Evolutionary conservation across 1,139 yeast genomes (phyloP), one percentile per base, ranked within the genome.

Genomic region (Lodderomyces jiufengensis): DNA sequence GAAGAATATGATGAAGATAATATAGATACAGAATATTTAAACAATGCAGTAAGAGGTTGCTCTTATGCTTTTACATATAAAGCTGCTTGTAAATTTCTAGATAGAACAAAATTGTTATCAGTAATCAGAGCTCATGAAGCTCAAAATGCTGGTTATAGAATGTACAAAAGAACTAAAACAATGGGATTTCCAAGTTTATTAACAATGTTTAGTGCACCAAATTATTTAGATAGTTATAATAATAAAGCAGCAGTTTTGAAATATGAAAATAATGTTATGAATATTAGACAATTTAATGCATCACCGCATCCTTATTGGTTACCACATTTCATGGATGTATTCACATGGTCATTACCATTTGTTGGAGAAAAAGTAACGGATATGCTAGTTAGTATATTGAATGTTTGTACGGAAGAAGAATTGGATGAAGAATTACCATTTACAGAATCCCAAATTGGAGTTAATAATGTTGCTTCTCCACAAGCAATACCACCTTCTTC

Each of bases 301-400:
- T 81, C 92, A 27, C 95, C 96, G 7, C 97, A 92, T 61, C 98
- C 98, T 1, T 92, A 92, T 61, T 90, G 95, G 92, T 70, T 92
- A 48, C 98, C 98, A 3, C 90, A 90, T 59, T 87, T 90, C 51
- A 88, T 90, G 95, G 97, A 92, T 58, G 96, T 90, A 5, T 92
- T 92, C 59, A 84, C 96, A 5, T 92, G 98, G 98, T 86, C 96
- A 3, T 68, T 92, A 42, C 98, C 98, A 6, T 92, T 92, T 68
- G 97, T 92, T 27, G 97, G 97, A n/a, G 97, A 92, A 62, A 78
- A 88, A 49, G 83, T 90, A 41, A 86, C 96, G 12, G 97, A 92
- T 55, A 90, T 92, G 85, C 73, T 92, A 55, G 87, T 88, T 24
- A 79, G 95, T 2, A 85, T 92, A 32, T 73, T 92, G 55, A 90